phyloP scores from a whole-genome alignment of 345 rosid species.

The Rhizophora mangle region DNA sequence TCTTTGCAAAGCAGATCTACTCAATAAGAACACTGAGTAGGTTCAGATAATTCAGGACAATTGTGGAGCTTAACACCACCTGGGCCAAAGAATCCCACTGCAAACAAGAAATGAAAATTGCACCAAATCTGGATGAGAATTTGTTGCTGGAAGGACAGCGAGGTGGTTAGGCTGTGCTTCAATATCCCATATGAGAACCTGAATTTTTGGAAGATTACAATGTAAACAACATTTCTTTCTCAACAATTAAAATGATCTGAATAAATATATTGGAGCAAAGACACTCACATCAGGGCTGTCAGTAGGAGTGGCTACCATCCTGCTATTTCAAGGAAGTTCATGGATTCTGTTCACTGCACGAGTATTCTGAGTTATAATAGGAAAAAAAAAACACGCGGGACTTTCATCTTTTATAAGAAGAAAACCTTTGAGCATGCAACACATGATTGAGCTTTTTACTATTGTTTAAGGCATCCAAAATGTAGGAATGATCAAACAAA shows the following conservation, averaged over 20 bases:
- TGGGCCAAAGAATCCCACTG: background rate
- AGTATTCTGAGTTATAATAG: background rate
- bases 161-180: conserved; percentile 98
- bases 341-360: conserved; percentile 90
- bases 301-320: conserved; percentile 96
- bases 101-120: background rate
- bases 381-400: background rate
- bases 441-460: too few species aligned
- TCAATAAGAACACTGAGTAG: too few species aligned
- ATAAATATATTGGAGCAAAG: conserved; percentile 1
- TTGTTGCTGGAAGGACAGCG: conserved; percentile 90
- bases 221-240: conserved; percentile 9
- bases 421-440: background rate
- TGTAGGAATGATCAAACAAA: background rate
- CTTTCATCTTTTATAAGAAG: background rate
- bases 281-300: conserved; percentile 90
- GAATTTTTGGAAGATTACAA: conserved; percentile 22
- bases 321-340: conserved; percentile 89
- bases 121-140: conserved; percentile 97
- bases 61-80: too few species aligned
- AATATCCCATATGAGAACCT: conserved; percentile 99
- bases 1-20: too few species aligned
- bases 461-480: too few species aligned
- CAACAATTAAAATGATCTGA: background rate
- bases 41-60: too few species aligned